Conservation (phyloP, 495 filamentous ascomycete species). For the Recurvomyces mirabilis region DNA sequence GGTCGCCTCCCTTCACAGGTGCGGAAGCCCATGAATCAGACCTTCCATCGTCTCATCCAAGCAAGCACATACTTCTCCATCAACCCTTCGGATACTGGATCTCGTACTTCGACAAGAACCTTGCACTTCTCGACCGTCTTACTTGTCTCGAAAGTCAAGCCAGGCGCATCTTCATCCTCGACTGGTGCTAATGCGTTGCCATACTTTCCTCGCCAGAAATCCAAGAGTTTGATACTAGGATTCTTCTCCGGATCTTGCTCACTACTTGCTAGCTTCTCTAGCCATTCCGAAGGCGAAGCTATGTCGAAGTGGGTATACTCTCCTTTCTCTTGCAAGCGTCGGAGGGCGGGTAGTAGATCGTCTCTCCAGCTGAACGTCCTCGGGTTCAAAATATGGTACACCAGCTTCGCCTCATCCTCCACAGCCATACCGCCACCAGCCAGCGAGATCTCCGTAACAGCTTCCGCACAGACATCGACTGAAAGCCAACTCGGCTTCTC, state of each 20-base stretch:
- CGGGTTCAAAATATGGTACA: constrained; percentile 46
- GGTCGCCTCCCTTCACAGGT: too few species aligned
- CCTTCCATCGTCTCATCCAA: constrained; percentile 7
- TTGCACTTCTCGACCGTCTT: constrained; percentile 4
- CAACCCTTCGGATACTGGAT: constrained; percentile 8
- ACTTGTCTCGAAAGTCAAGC: constrained; percentile 6
- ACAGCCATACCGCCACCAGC: neutral
- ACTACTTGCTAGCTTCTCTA: constrained; percentile 32
- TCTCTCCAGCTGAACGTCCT: constrained; percentile 40
- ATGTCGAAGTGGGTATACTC: constrained; percentile 31
- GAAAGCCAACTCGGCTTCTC: constrained; percentile 40
- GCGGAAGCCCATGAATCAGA: too few species aligned
- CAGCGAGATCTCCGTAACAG: constrained; percentile 38
- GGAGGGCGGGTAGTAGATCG: constrained; percentile 39
- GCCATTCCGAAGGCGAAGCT: constrained; percentile 39
- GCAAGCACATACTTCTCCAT: constrained; percentile 6
- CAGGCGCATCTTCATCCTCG: neutral
- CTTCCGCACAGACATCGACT: constrained; percentile 41
- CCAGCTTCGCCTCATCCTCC: constrained; percentile 8
- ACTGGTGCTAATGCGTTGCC: neutral
- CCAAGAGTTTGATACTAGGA: constrained; percentile 49
- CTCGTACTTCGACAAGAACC: neutral
- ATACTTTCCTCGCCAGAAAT: constrained; percentile 36
- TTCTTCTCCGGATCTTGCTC: constrained; percentile 42
- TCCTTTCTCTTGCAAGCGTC: constrained; percentile 26